Percentiles rank a stretch among this genome's conserved stretches.
phyloP scores from a whole-genome alignment of 768 basidiomycete genomes.

The Boletellus sp. region DNA sequence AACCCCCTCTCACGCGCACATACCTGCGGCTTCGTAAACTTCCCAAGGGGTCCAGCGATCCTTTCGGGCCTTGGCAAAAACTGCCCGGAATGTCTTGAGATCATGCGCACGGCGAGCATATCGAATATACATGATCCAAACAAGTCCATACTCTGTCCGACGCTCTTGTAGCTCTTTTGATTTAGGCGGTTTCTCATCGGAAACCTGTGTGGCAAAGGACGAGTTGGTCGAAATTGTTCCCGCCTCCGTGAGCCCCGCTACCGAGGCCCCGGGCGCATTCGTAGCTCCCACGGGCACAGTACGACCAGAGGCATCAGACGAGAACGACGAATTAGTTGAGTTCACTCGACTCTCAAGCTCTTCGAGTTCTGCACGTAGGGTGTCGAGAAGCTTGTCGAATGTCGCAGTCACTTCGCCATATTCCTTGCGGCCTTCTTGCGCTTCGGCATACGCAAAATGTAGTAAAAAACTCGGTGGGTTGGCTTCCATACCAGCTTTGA shows the following conservation, averaged over 20 bases:
- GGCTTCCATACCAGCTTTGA: conserved; percentile 84
- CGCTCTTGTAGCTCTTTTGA: conserved; percentile 51
- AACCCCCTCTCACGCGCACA: conserved; percentile 1
- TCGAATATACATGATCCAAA: conserved; percentile 89
- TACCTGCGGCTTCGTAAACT: conserved; percentile 89
- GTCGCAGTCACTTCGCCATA: conserved; percentile 63
- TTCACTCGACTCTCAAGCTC: conserved; percentile 46
- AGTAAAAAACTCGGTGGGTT: conserved; percentile 86
- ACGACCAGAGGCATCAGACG: conserved; percentile 33
- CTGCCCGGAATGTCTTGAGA: conserved; percentile 66
- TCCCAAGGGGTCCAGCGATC: conserved; percentile 83
- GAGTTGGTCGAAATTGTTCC: conserved; percentile 39
- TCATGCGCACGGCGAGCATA: conserved; percentile 88
- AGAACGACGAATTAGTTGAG: conserved; percentile 37
- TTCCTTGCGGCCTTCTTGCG: conserved; percentile 60
- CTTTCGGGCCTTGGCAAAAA: conserved; percentile 82
- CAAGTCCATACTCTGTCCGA: conserved; percentile 70
- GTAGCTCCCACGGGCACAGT: conserved; percentile 23
- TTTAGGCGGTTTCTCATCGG: conserved; percentile 52
- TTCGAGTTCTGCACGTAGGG: conserved; percentile 64
- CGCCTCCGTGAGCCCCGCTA: conserved; percentile 22
- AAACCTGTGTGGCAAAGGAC: conserved; percentile 48
- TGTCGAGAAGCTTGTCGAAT: conserved; percentile 70
- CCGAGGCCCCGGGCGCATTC: conserved; percentile 6
- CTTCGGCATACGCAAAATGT: conserved; percentile 85